Conservation (phyloP, 2,329 filamentous ascomycete genomes). For the Neopestalotiopsis clavispora region DNA sequence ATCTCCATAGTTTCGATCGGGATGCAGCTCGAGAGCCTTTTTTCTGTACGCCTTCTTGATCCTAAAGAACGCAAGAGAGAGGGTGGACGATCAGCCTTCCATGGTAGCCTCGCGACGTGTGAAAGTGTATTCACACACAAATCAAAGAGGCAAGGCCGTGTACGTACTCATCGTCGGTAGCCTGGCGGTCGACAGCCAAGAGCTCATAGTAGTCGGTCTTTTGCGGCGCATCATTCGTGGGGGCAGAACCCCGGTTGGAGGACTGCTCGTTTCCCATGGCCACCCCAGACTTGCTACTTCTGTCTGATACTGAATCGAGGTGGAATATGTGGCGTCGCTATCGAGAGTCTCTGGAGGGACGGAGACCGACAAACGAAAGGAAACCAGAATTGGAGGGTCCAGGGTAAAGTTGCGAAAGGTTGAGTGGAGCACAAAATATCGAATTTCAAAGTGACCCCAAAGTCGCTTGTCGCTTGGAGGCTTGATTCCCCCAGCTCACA, state of each 20-base stretch:
- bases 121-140: not conserved
- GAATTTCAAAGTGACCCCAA: too few relatives aligned
- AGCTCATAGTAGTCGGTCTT: slow-evolving; percentile 89
- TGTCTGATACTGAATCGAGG: not conserved
- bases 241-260: slow-evolving; percentile 39
- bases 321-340: not conserved
- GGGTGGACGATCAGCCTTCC: not conserved
- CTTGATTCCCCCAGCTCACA: too few relatives aligned
- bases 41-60: slow-evolving; percentile 92
- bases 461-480: too few relatives aligned
- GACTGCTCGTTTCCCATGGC: slow-evolving; percentile 64
- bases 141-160: too few relatives aligned
- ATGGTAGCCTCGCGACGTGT: not conserved
- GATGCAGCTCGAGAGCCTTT: slow-evolving; percentile 92
- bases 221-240: slow-evolving; percentile 32
- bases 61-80: slow-evolving; percentile 44
- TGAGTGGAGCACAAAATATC: not conserved
- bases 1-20: slow-evolving; percentile 90
- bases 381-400: not conserved
- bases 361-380: not conserved
- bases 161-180: slow-evolving; percentile 79
- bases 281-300: not conserved
- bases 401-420: not conserved
- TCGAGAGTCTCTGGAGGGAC: too few relatives aligned
- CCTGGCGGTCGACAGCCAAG: slow-evolving; percentile 72